Evolutionary conservation across 768 basidiomycete species (phyloP).

Genomic region (Roridomyces roridus): DNA sequence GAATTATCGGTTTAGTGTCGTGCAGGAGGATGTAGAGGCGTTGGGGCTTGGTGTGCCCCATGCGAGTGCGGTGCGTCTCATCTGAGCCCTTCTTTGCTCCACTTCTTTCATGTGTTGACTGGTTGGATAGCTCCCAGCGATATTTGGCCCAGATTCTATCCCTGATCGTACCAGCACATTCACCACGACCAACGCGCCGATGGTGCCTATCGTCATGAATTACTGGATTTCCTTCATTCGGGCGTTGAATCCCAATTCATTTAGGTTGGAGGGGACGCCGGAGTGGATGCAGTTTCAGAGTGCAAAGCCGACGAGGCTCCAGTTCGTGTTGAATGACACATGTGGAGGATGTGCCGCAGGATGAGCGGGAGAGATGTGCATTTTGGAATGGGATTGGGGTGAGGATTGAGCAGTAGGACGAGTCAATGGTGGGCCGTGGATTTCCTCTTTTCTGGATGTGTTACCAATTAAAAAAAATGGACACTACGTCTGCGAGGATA

Average conservation of each 20-base stretch:
- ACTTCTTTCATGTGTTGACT: too few relatives aligned
- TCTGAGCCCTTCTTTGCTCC: too few relatives aligned
- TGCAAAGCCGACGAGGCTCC: conserved; percentile 7
- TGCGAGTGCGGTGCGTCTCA: conserved; percentile 11
- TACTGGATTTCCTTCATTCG: conserved; percentile 18
- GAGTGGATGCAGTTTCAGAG: conserved; percentile 8
- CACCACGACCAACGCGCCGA: conserved; percentile 14
- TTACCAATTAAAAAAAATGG: too few relatives aligned
- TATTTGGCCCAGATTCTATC: conserved; percentile 12
- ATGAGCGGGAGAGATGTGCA: conserved; percentile 8
- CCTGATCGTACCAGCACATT: conserved; percentile 9
- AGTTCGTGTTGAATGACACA: conserved; percentile 17
- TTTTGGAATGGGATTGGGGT: conserved; percentile 16
- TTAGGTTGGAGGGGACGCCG: conserved; percentile 11
- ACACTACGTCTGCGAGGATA: too few relatives aligned
- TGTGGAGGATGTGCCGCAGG: conserved; percentile 13
- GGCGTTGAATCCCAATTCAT: conserved; percentile 8
- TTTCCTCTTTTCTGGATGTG: too few relatives aligned
- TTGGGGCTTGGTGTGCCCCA: conserved; percentile 10
- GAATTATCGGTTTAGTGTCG: conserved; percentile 19
- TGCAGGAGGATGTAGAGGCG: conserved; percentile 9
- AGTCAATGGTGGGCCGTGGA: too few relatives aligned
- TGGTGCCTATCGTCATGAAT: conserved; percentile 17
- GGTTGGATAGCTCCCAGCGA: conserved; percentile 13
- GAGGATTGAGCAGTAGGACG: conserved; percentile 18